Percentiles rank a stretch among this genome's conserved stretches.
Evolutionary conservation across 192 early-diverging fungal genomes (phyloP).

Genomic region (Coemansia sp.): DNA sequence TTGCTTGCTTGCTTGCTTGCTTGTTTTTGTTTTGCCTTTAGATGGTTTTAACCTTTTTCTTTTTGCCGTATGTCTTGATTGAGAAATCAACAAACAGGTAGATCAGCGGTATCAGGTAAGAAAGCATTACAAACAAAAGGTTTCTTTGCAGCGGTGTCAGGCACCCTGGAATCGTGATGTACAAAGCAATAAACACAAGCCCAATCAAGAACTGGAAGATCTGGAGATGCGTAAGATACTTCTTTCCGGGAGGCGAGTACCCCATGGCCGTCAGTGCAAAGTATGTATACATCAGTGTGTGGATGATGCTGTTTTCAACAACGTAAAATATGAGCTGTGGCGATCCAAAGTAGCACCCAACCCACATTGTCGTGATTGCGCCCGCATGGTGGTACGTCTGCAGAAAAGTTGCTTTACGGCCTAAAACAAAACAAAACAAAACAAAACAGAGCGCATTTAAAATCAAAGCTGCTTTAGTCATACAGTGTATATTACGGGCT

Average conservation of each 20-base stretch:
- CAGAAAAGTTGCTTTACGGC: constrained; percentile 67
- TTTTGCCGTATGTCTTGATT: constrained; percentile 63
- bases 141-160: constrained; percentile 58
- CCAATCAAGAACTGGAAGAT: constrained; percentile 84
- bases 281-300: constrained; percentile 85
- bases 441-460: neutral
- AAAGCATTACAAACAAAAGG: constrained; percentile 66
- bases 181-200: constrained; percentile 61
- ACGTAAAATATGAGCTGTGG: constrained; percentile 83
- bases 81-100: constrained; percentile 83
- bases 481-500: too few relatives aligned
- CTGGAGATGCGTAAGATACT: constrained; percentile 79
- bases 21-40: neutral
- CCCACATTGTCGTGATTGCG: constrained; percentile 88
- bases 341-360: constrained; percentile 73
- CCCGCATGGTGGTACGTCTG: constrained; percentile 89
- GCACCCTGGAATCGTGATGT: constrained; percentile 64
- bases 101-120: constrained; percentile 73
- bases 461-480: neutral
- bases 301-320: constrained; percentile 76
- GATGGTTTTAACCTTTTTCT: constrained; percentile 34
- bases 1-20: neutral
- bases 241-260: constrained; percentile 73
- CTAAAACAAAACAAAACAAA: constrained; percentile 41
- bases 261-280: constrained; percentile 74